Conservation (phyloP, 2,329 filamentous ascomycete genomes). For the Hypoxylon sp. region DNA sequence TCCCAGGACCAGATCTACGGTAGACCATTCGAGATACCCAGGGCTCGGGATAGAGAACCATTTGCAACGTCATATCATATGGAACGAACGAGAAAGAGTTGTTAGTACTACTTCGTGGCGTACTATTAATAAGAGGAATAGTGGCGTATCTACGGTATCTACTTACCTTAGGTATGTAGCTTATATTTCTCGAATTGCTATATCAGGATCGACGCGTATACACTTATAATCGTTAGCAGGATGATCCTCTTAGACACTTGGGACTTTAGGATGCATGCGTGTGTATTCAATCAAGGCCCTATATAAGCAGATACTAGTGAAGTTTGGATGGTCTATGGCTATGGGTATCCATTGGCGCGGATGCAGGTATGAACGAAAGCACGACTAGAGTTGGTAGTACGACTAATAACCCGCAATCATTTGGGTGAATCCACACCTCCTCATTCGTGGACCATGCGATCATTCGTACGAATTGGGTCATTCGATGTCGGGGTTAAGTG, state of each 20-base stretch:
- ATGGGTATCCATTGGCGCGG: no score
- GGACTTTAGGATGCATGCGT: no score
- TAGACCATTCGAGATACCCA: background rate
- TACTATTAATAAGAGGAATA: background rate
- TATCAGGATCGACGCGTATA: background rate
- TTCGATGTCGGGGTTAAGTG: background rate
- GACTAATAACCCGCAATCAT: background rate
- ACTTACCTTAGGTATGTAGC: background rate
- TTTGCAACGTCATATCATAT: no score
- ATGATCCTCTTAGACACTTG: background rate
- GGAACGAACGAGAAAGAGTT: no score
- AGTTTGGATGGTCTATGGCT: no score
- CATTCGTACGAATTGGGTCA: background rate
- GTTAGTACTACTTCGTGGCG: no score
- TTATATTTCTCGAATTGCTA: background rate
- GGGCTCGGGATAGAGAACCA: no score
- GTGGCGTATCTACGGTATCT: background rate
- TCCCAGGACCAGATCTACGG: background rate
- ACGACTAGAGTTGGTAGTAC: background rate
- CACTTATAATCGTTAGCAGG: background rate
- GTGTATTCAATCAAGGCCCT: no score
- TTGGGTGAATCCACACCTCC: no score
- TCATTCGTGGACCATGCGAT: no score
- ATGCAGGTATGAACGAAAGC: no score
- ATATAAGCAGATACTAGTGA: no score